Conservation (phyloP, 2,329 filamentous ascomycete species). For the Sporothrix curviconia region DNA sequence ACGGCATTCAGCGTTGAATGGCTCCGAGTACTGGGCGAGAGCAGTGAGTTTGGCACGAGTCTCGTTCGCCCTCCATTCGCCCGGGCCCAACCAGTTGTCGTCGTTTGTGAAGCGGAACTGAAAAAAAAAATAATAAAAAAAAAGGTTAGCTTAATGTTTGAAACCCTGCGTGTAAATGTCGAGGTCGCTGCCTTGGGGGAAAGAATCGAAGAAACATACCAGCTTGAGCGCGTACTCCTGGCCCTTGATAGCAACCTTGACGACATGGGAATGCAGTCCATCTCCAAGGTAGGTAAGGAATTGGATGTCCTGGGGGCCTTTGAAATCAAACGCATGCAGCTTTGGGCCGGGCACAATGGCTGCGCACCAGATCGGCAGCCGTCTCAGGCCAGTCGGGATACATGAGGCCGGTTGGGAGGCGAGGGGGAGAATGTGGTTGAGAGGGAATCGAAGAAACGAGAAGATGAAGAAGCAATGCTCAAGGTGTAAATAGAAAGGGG, state of each 20-base stretch:
- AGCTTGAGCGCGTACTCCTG: background rate
- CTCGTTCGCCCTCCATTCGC: background rate
- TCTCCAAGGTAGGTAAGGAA: constrained; percentile 20
- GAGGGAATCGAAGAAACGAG: no score
- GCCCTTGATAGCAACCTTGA: constrained; percentile 18
- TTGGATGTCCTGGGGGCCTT: constrained; percentile 21
- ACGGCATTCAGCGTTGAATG: constrained; percentile 24
- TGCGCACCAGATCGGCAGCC: background rate
- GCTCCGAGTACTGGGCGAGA: constrained; percentile 18
- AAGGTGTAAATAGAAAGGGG: no score
- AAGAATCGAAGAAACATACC: background rate
- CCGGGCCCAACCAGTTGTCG: constrained; percentile 13
- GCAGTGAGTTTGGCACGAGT: constrained; percentile 11
- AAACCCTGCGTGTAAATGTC: no score
- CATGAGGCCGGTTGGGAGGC: background rate
- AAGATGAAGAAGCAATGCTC: no score
- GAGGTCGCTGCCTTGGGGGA: background rate
- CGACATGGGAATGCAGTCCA: constrained; percentile 18
- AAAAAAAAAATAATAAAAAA: no score
- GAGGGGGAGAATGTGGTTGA: no score
- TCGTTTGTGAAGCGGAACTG: constrained; percentile 11
- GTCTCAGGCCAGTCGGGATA: background rate
- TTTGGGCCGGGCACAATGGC: background rate
- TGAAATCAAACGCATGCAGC: background rate
- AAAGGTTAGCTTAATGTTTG: no score